These are phyloP conservation scores for Fagopyrum tataricum DNA, from an alignment of 148 eudicot species.

Conservation along the genomic window DNA sequence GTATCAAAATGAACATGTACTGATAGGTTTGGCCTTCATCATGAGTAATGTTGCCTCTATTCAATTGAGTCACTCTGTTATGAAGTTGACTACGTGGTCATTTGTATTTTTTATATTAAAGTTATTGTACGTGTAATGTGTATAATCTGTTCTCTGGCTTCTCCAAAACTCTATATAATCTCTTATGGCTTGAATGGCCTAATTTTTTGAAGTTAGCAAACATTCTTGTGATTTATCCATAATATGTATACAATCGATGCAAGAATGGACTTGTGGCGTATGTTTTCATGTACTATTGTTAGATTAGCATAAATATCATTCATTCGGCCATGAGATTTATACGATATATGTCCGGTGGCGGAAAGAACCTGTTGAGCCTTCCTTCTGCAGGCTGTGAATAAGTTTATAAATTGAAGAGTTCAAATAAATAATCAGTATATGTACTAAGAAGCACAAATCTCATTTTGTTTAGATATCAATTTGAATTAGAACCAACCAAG, in stretches of 20 bases:
- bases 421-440: background rate
- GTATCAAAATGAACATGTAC: background rate
- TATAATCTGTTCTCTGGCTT: background rate
- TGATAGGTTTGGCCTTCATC: background rate
- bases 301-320: background rate
- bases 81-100: background rate
- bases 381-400: background rate
- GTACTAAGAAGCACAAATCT: background rate
- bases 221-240: background rate
- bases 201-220: too few species aligned
- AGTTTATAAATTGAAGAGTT: background rate
- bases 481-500: background rate
- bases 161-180: background rate
- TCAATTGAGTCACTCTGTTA: background rate
- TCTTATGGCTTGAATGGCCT: background rate
- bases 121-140: background rate
- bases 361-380: background rate
- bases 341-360: background rate
- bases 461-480: background rate
- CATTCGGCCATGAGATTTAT: background rate
- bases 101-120: background rate
- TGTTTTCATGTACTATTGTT: background rate
- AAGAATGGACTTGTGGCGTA: background rate
- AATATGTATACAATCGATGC: background rate
- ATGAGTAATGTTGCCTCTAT: background rate